Conservation (phyloP, 495 filamentous ascomycete species). For the Aspergillus saccharolyticus region DNA sequence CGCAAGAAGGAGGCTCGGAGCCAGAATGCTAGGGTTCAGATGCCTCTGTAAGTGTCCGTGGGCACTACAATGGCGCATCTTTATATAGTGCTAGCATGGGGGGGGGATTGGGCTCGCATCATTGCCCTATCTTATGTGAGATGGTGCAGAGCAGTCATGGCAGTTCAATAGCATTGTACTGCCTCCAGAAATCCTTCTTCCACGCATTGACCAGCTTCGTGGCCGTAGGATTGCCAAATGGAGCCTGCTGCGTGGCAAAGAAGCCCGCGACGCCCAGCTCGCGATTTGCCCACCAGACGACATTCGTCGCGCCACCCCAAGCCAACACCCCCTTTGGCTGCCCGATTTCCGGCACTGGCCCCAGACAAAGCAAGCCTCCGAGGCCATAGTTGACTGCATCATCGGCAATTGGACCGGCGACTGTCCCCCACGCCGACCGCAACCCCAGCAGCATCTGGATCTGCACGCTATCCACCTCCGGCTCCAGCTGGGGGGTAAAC, state of each 20-base stretch:
- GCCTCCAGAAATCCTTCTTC: slow-evolving; percentile 10
- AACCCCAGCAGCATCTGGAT: neutral
- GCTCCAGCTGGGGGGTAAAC: slow-evolving; percentile 8
- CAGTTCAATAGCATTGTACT: neutral
- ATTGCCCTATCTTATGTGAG: no score
- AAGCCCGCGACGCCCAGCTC: slow-evolving; percentile 6
- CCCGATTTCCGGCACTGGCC: neutral
- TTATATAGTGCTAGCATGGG: no score
- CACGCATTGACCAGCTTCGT: slow-evolving; percentile 6
- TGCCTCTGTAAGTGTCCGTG: neutral
- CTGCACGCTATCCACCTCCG: neutral
- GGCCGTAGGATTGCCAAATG: slow-evolving; percentile 2
- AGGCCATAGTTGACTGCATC: slow-evolving; percentile 7
- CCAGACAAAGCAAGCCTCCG: neutral
- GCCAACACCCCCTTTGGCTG: slow-evolving; percentile 3
- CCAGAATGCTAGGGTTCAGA: neutral
- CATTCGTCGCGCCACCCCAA: slow-evolving; percentile 8
- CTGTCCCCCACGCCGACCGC: neutral
- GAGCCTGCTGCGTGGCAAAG: slow-evolving; percentile 8
- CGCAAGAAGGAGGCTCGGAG: neutral
- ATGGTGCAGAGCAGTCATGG: neutral
- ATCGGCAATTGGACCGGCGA: neutral
- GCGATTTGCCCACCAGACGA: slow-evolving; percentile 12
- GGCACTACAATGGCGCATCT: no score
- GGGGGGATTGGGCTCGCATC: no score